Evolutionary conservation across 805 yeast species (phyloP), one percentile per base, ranked within the genome.

Genomic region (Barnettozyma populi): DNA sequence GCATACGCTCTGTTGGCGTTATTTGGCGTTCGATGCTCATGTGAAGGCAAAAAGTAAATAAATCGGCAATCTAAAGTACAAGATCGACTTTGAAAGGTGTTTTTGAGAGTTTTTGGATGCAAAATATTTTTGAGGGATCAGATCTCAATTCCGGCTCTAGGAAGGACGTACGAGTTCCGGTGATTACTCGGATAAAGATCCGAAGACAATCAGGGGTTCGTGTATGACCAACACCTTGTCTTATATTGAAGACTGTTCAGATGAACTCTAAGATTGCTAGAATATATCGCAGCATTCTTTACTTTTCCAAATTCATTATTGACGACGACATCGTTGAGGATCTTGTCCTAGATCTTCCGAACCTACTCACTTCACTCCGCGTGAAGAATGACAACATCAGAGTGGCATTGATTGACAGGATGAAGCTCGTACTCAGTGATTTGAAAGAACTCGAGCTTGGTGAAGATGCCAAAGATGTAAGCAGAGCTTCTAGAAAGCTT

Each of bases 1-100:
- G 63, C 90, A 86, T 84, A 43, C 90, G 64, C 57, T 86, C 88
- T 4, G 68, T 54, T 23, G 79, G 55, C 6, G 82, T 68, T 49
- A 79, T 75, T 16, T 70, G 71, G 11, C 36, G 43, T 44, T 36
- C 48, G 20, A n/a, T 25, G 32, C 18, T 18, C 37, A 35, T 35
- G 14, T 16, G 13, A 18, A 19, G 21, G 36, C 36, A 32, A 4
- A 11, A 18, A 18, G 36, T 32, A 32, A n/a, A n/a, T n/a, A n/a
- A n/a, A n/a, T n/a, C n/a, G n/a, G n/a, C n/a, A n/a, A n/a, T n/a
- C n/a, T n/a, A n/a, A n/a, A n/a, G n/a, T n/a, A n/a, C n/a, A n/a
- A n/a, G n/a, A n/a, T n/a, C n/a, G n/a, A n/a, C n/a, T n/a, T n/a
- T n/a, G n/a, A n/a, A n/a, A n/a, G n/a, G n/a, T n/a, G 25, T 23